These are phyloP conservation scores for Phyllosticta paracitricarpa DNA, from an alignment of 2,329 filamentous ascomycete genomes.

Conservation along the genomic window DNA sequence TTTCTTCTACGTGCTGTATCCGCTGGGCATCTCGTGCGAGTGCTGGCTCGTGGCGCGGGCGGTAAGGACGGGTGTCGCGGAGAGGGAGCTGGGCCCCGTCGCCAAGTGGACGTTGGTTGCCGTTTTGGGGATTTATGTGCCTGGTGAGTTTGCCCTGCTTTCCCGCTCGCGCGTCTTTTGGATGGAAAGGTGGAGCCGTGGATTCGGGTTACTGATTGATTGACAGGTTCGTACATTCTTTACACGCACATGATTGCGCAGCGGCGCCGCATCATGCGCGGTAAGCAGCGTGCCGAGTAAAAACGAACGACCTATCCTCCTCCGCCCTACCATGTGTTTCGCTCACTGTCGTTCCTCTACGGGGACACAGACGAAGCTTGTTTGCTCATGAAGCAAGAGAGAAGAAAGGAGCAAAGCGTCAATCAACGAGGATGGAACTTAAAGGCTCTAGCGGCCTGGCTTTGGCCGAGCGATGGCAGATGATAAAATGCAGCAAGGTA, in stretches of 20 bases:
- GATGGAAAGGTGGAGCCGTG: neutral
- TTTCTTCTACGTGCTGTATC: constrained; percentile 88
- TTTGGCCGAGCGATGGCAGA: too few relatives aligned
- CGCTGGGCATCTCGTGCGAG: constrained; percentile 82
- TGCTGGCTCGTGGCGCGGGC: constrained; percentile 68
- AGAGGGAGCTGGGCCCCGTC: constrained; percentile 38
- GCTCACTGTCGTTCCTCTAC: too few relatives aligned
- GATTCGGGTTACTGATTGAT: neutral
- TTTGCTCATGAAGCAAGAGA: too few relatives aligned
- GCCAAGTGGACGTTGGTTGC: constrained; percentile 52
- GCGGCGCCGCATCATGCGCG: constrained; percentile 66
- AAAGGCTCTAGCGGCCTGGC: too few relatives aligned
- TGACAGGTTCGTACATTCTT: constrained; percentile 62
- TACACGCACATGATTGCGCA: constrained; percentile 95
- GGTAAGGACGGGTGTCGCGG: constrained; percentile 41
- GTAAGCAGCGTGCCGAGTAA: constrained; percentile 40
- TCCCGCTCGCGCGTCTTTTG: too few relatives aligned
- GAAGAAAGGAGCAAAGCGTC: too few relatives aligned
- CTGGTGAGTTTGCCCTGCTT: constrained; percentile 46
- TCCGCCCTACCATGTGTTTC: too few relatives aligned
- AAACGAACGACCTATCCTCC: too few relatives aligned
- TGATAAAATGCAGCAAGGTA: too few relatives aligned
- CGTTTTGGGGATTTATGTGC: constrained; percentile 67
- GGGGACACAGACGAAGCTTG: too few relatives aligned
- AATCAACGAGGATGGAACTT: too few relatives aligned